Evolutionary conservation across 2,329 filamentous ascomycete genomes (phyloP), one percentile per base, ranked within the genome.

Genomic region (Cytospora piceicola): DNA sequence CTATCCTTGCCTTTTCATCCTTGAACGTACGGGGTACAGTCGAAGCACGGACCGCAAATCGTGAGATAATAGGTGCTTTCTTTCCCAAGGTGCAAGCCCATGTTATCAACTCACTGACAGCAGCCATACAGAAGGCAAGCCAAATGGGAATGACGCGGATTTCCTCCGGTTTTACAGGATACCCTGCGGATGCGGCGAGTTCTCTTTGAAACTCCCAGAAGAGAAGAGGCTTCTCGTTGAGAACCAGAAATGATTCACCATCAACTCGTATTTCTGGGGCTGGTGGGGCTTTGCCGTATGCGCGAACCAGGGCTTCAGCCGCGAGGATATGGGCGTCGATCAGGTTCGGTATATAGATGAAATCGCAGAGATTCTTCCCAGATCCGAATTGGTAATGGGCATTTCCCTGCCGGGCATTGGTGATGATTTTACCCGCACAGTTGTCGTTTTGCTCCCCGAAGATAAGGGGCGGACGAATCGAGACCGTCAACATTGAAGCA

Each of bases 161-260:
- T 8, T 73, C 68, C 34, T 71, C 68, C 27, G 65, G 61, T 17
- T 65, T 61, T 9, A 71, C 65, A 4, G 68, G 67, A 34, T 71
- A 46, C 7, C 73, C 75, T 7, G 73, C 70, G n/a, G 61, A 67
- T 32, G 69, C 71, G 54, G 72, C 71, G 36, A 71, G 64, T 6
- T 66, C 42, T 17, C 72, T 69, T n/a, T 70, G 67, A 62, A 75
- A 77, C 24, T 73, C 73, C 76, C 75, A 77, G 69, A 77, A 77
- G n/a, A 67, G 66, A 11, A 72, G 56, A 3, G 70, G 75, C 52
- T 74, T 64, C 24, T 72, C 73, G 64, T 77, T 75, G 57, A 75
- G 75, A 57, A 77, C 69, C 65, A 73, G 70, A 70, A 77, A 77
- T 17, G 72, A 69, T 70, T 77, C 69, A 2, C 76, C 75, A 34